phyloP scores from a whole-genome alignment of 2,329 filamentous ascomycete species.

The Ceratocystis huliohia region DNA sequence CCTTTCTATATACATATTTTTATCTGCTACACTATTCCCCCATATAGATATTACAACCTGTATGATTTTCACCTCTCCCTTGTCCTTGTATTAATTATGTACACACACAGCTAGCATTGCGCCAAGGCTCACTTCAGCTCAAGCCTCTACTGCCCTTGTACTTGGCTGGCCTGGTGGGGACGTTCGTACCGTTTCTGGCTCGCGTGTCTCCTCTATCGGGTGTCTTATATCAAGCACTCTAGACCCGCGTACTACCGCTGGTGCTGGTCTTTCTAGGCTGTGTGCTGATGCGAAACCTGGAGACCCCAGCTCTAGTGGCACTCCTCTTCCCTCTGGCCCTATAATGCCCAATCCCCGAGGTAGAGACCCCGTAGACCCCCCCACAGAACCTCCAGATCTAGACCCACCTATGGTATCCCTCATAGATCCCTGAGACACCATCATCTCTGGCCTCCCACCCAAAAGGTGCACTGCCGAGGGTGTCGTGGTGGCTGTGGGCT shows the following conservation, averaged over 20 bases:
- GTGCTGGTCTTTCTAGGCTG: not conserved
- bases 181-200: not conserved
- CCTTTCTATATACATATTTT: too few species aligned
- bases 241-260: not conserved
- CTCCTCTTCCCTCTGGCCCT: too few species aligned
- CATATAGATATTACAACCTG: not conserved
- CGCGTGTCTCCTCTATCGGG: not conserved
- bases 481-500: not conserved
- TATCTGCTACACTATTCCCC: not conserved
- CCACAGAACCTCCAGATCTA: not conserved
- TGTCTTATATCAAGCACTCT: not conserved
- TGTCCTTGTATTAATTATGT: not conserved
- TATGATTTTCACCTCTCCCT: not conserved
- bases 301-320: not conserved
- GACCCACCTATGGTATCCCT: not conserved
- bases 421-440: not conserved
- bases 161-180: not conserved
- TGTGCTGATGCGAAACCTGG: not conserved
- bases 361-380: not conserved
- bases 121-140: constrained; percentile 7
- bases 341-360: not conserved
- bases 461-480: not conserved
- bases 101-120: not conserved
- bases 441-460: not conserved
- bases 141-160: not conserved